These are phyloP conservation scores for Trichoderma lentiforme DNA, from an alignment of 2,329 filamentous ascomycete species.

Conservation along the genomic window DNA sequence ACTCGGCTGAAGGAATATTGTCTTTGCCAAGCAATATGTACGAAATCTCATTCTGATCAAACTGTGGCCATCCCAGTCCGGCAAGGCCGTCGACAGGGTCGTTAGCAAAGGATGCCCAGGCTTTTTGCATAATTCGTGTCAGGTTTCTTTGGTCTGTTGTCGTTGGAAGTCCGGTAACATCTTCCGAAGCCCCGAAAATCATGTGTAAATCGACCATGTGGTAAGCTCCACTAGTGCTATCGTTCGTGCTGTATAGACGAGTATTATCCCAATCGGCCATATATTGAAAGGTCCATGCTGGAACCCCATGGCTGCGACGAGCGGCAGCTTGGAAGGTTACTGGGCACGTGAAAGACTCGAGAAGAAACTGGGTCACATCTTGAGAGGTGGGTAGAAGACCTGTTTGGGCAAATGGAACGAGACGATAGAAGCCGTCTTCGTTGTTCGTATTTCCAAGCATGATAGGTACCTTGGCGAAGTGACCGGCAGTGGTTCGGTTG, in stretches of 20 bases:
- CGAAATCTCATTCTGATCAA: not conserved
- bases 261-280: not conserved
- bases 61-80: not conserved
- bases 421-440: not conserved
- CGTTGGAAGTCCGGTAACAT: not conserved
- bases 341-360: not conserved
- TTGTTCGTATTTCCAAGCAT: conserved; percentile 1
- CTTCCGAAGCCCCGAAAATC: not conserved
- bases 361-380: not conserved
- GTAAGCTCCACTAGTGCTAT: not conserved
- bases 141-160: not conserved
- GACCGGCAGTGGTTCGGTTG: not conserved
- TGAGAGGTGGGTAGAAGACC: not conserved
- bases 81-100: not conserved
- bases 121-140: not conserved
- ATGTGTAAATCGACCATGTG: not conserved
- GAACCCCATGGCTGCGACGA: not conserved
- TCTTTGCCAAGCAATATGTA: not conserved
- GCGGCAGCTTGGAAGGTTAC: not conserved
- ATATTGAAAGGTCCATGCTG: not conserved
- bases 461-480: not conserved
- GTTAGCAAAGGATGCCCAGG: not conserved
- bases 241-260: not conserved
- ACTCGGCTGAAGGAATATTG: not conserved
- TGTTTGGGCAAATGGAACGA: not conserved